A percentile compares a stretch with the other conserved stretches of the same genome.
These are phyloP conservation scores for Nymphaea thermarum DNA, from an alignment of 164 flowering plant genomes.

Conservation along the genomic window DNA sequence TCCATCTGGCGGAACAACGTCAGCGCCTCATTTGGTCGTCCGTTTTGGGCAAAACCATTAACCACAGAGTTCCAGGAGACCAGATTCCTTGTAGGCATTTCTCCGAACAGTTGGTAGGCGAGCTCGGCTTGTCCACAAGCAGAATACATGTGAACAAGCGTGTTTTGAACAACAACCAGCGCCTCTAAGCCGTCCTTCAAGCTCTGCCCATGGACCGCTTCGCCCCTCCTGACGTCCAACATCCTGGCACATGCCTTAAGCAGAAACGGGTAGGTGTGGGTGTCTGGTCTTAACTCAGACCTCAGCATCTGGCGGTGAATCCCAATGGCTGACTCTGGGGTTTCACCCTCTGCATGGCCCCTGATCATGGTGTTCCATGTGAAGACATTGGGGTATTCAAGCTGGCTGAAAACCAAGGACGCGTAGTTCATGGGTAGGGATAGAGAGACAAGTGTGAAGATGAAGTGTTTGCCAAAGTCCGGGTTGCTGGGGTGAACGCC, in stretches of 20 bases:
- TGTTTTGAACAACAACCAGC: constrained; percentile 21
- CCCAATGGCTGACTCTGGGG: constrained; percentile 11
- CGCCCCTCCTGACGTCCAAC: constrained; percentile 14
- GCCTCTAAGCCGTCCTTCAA: constrained; percentile 17
- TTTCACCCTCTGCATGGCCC: constrained; percentile 23
- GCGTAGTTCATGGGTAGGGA: constrained; percentile 21
- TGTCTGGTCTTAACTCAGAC: constrained; percentile 13
- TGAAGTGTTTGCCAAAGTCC: constrained; percentile 18
- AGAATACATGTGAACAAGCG: constrained; percentile 17
- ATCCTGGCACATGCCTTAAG: constrained; percentile 22
- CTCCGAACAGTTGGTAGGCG: constrained; percentile 19
- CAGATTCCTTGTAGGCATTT: constrained; percentile 13
- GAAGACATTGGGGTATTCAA: constrained; percentile 18
- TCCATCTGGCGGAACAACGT: constrained; percentile 19
- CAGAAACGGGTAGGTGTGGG: constrained; percentile 30
- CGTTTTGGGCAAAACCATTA: constrained; percentile 25
- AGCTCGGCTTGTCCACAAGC: constrained; percentile 19
- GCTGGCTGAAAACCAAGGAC: constrained; percentile 14
- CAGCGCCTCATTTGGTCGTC: constrained; percentile 24
- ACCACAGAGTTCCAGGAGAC: constrained; percentile 28
- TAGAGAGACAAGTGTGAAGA: constrained; percentile 21
- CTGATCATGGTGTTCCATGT: constrained; percentile 28
- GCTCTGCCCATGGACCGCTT: constrained; percentile 11
- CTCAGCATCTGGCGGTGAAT: constrained; percentile 17
- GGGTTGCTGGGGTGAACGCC: constrained; percentile 17